These are phyloP conservation scores for Hymenoscyphus repandus DNA, from an alignment of 2,329 filamentous ascomycete genomes.

Conservation along the genomic window DNA sequence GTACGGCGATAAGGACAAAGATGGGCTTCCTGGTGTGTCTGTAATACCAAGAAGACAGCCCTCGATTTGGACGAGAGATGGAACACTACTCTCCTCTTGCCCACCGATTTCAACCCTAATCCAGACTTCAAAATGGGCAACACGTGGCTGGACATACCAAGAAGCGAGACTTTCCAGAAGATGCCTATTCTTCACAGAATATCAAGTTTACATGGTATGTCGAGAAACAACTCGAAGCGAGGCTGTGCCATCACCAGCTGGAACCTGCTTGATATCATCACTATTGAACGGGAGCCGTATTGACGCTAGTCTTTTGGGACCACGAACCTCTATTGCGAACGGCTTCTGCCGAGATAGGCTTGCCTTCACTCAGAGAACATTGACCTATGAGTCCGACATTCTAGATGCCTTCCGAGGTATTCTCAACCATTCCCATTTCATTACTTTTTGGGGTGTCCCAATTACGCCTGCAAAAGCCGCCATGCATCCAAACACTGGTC, in stretches of 20 bases:
- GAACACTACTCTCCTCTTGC: neutral
- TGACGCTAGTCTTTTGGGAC: no score
- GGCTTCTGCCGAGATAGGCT: no score
- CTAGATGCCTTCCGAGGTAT: no score
- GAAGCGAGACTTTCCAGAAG: constrained; percentile 28
- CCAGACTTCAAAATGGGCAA: constrained; percentile 10
- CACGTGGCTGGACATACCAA: constrained; percentile 33
- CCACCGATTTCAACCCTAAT: neutral
- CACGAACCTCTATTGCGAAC: no score
- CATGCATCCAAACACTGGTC: no score
- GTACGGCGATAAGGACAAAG: neutral
- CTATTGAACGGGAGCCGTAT: no score
- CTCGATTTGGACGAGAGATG: neutral
- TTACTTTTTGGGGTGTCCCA: no score
- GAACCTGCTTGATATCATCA: no score
- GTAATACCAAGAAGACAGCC: neutral
- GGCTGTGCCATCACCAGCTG: neutral
- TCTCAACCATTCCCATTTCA: no score
- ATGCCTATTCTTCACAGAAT: constrained; percentile 29
- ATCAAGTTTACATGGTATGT: constrained; percentile 26
- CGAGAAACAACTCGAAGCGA: neutral
- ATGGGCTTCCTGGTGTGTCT: constrained; percentile 1
- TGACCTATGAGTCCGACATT: no score
- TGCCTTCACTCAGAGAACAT: no score
- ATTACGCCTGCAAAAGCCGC: no score